Evolutionary conservation across 2,329 filamentous ascomycete genomes (phyloP).

Genomic region (Dactylellina cionopaga): DNA sequence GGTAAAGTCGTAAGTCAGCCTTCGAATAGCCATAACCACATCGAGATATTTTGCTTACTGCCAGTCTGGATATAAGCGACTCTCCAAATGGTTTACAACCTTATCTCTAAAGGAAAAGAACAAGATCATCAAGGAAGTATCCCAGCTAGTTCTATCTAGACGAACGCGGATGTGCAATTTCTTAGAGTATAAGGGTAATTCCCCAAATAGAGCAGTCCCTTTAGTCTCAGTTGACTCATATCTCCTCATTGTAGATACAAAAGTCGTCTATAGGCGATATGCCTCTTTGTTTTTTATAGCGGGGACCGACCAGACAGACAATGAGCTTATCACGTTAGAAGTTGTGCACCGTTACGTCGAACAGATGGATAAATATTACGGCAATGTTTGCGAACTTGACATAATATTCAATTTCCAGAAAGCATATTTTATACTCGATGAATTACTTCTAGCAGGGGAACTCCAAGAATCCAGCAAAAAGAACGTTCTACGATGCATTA

Average conservation of each 20-base stretch:
- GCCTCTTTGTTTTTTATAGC: conserved; percentile 99
- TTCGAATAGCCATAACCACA: conserved; percentile 51
- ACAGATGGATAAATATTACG: conserved; percentile 99
- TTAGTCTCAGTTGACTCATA: conserved; percentile 9
- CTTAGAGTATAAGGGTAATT: conserved; percentile 93
- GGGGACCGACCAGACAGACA: conserved; percentile 95
- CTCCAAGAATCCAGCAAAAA: conserved; percentile 99
- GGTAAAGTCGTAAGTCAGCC: conserved; percentile 97
- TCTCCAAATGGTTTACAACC: conserved; percentile 99
- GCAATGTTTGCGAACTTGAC: conserved; percentile 98
- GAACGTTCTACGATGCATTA: conserved; percentile 94
- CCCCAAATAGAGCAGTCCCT: too few relatives aligned
- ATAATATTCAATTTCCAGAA: conserved; percentile 99
- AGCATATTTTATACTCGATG: conserved; percentile 98
- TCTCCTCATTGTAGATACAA: conserved; percentile 75
- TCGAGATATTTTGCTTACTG: conserved; percentile 2
- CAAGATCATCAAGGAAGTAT: conserved; percentile 99
- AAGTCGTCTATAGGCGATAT: conserved; percentile 98
- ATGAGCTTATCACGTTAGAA: conserved; percentile 97
- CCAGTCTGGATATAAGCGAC: conserved; percentile 70
- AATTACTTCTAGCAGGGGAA: conserved; percentile 92
- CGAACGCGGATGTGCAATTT: conserved; percentile 99
- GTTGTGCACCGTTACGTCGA: conserved; percentile 99
- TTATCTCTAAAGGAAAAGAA: conserved; percentile 97
- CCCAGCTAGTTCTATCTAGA: conserved; percentile 93